Evolutionary conservation across 179 eudicot species (phyloP).

Genomic region (Carnegiea gigantea): DNA sequence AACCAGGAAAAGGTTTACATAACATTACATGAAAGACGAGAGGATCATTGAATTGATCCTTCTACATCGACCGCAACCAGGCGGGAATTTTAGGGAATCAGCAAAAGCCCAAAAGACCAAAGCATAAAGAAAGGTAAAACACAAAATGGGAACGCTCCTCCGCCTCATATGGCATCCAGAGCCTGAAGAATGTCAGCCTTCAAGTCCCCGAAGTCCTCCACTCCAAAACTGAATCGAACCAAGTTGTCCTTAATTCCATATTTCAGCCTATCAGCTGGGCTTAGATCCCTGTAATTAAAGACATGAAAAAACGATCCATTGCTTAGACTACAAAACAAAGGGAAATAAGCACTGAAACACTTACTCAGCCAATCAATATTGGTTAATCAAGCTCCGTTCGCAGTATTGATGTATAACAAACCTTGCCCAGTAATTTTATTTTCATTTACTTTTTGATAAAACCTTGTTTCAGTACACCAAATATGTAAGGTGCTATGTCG

Average conservation of each 20-base stretch:
- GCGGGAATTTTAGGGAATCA: conserved; percentile 5
- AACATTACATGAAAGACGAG: conserved; percentile 9
- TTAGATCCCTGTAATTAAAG: conserved; percentile 67
- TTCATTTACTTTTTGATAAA: no score
- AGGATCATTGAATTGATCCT: conserved; percentile 19
- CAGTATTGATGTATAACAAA: no score
- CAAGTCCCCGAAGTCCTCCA: conserved; percentile 90
- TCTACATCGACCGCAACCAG: conserved; percentile 10
- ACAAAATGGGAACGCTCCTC: conserved; percentile 5
- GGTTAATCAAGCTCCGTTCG: no score
- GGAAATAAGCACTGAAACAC: no score
- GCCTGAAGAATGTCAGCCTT: conserved; percentile 88
- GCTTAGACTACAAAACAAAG: not conserved
- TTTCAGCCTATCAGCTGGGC: conserved; percentile 71
- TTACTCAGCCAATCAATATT: no score
- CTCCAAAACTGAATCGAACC: conserved; percentile 95
- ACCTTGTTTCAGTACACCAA: no score
- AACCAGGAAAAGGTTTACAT: not conserved
- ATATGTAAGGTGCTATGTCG: not conserved
- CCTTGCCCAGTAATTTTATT: no score
- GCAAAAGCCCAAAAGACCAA: not conserved
- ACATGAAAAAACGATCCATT: not conserved
- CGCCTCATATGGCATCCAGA: conserved; percentile 54
- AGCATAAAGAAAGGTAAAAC: not conserved
- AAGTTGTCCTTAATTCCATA: conserved; percentile 82